phyloP scores from a whole-genome alignment of 2,329 filamentous ascomycete genomes.

The Microdochium paspali region DNA sequence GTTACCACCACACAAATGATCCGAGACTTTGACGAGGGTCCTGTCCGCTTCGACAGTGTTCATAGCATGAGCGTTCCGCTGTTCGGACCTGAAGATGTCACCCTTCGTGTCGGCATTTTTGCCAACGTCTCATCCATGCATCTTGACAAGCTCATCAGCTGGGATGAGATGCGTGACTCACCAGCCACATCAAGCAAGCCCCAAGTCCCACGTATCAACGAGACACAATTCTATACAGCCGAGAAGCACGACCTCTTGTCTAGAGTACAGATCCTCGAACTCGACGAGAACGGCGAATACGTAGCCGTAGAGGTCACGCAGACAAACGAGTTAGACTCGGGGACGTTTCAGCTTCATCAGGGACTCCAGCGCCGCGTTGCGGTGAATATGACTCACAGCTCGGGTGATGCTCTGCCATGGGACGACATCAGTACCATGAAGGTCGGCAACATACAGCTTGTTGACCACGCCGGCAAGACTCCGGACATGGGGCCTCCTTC shows the following conservation, averaged over 20 bases:
- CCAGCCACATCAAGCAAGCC: conserved; percentile 45
- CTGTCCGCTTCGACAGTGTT: conserved; percentile 91
- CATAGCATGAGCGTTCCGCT: conserved; percentile 95
- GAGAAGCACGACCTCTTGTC: conserved; percentile 91
- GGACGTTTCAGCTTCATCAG: conserved; percentile 91
- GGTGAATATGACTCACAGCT: conserved; percentile 84
- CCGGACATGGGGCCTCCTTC: conserved; percentile 67
- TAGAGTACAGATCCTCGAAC: conserved; percentile 78
- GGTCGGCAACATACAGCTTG: conserved; percentile 70
- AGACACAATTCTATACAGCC: conserved; percentile 87
- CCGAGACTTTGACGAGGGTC: conserved; percentile 82
- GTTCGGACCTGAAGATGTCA: conserved; percentile 63
- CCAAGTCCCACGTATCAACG: conserved; percentile 64
- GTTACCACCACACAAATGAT: conserved; percentile 95
- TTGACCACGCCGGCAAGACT: conserved; percentile 78
- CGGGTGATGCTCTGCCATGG: conserved; percentile 82
- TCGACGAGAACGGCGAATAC: conserved; percentile 86
- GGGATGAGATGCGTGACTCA: conserved; percentile 94
- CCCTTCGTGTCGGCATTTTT: conserved; percentile 80
- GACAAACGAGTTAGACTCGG: conserved; percentile 71
- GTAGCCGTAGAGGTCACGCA: conserved; percentile 89
- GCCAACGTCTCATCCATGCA: conserved; percentile 89
- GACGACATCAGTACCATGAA: conserved; percentile 69
- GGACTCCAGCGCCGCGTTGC: conserved; percentile 83
- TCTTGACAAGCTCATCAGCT: conserved; percentile 91